Base-by-base conservation (phyloP, 805 yeast genomes). In the Debaryomyces maramus region DNA sequence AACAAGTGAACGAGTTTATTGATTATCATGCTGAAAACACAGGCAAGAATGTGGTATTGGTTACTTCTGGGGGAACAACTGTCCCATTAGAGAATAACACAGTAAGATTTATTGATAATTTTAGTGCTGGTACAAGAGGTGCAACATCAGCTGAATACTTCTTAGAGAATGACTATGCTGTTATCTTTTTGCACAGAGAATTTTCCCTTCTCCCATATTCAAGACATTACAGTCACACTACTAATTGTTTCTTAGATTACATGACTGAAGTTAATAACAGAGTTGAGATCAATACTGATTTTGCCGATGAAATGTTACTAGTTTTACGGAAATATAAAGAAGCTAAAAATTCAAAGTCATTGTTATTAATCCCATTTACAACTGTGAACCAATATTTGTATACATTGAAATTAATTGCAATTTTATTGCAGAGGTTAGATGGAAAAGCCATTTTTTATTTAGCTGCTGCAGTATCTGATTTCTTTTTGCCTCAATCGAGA, bases 381-480 rank as follows among this genome's bases (percentile, higher is more conserved):
- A 93, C 97, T 0, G 97, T 93, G 13, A 89, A 88, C 57, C 97
- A 93, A 59, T 93, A 93, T 53, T 65, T 93, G 40, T 91, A 87
- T 73, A 88, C 97, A 0, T 70, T 93, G 48, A 80, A 82, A 47
- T 65, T 80, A 26, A 69, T 87, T 7, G 83, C 93, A 1, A 73
- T 74, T 46, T 70, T 73, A 31, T 60, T 91, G 54, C 75, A 81
- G 38, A 63, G 65, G 3, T 59, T 77, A 28, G 85, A 81, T 3
- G 61, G 73, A 4, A 68, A 67, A 39, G 87, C 89, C 0, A 59
- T 93, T 29, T 88, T 91, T 58, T 93, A 84, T 58, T 71, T 93
- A 38, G 99, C 99, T 0, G 98, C 99, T 6, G 99, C 99, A 0
- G 99, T 93, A 0, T 87, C 96, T 6, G 99, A 93, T 60, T 93